Base-by-base conservation (phyloP, 2,329 filamentous ascomycete species). In the Curvularia sp. region DNA sequence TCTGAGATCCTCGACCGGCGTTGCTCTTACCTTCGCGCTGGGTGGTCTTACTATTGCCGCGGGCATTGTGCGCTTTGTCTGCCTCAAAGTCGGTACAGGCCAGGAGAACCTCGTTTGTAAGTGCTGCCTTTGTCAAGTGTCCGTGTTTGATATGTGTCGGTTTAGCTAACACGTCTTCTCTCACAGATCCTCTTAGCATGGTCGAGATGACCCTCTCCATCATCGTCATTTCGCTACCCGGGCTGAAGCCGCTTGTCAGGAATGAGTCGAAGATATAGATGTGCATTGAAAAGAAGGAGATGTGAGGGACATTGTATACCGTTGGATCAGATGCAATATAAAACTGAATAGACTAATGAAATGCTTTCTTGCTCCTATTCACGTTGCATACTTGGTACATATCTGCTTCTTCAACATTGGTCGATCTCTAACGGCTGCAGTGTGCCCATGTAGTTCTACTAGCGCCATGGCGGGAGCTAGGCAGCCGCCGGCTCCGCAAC, bases 101-200 rank as follows among this genome's bases (percentile, higher is more conserved):
- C 66, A 68, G 10, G 60, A 61, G 27, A 68, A 68, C 43, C 61
- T 68, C n/a, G 66, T 68, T 64, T 68, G 66, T 68, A 60, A 67
- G 66, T 67, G 5, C 3, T 0, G 12, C 41, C 7, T 6, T 18
- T 13, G 23, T n/a, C 1, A n/a, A 3, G 0, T 8, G 1, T 2
- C n/a, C 1, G 0, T 12, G 19, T 18, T 2, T 0, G 8, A 0
- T 41, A 7, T n/a, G 23, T 5, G 4, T 15, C 1, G 18, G 21
- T 3, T 3, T 28, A 2, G 18, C 50, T 57, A 13, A 57, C 18
- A 34, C 12, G 2, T 3, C 5, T 6, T n/a, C n/a, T 23, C 2
- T 13, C 27, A 1, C 25, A 67, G 64, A 66, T 27, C 63, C 63
- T 10, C 50, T 68, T 2, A 68, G 66, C 18, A 68, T 68, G 66